Evolutionary conservation across 2,329 filamentous ascomycete species (phyloP).

Genomic region (Rutstroemia sp.): DNA sequence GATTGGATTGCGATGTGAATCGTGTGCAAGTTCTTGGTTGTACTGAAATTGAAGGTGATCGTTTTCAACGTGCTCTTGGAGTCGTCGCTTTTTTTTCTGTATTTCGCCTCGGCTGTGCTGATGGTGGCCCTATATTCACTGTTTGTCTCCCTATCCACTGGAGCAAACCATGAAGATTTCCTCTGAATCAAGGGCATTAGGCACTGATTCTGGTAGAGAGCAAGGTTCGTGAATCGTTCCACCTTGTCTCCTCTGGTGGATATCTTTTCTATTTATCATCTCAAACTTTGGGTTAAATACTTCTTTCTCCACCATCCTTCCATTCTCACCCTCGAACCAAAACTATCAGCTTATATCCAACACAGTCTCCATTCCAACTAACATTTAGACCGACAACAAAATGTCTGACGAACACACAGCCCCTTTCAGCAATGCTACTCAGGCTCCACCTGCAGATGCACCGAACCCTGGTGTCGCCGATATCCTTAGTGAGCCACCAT

Average conservation of each 20-base stretch:
- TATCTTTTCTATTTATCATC: too few relatives aligned
- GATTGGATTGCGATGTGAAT: neutral
- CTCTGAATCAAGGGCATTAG: neutral
- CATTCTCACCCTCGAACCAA: too few relatives aligned
- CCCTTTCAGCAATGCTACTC: neutral
- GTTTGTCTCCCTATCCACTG: neutral
- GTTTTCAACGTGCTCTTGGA: neutral
- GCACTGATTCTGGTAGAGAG: too few relatives aligned
- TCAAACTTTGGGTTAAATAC: too few relatives aligned
- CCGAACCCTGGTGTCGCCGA: neutral
- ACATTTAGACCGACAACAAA: neutral
- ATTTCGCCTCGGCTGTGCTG: too few relatives aligned
- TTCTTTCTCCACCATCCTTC: too few relatives aligned
- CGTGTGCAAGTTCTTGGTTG: too few relatives aligned
- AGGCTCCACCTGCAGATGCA: neutral
- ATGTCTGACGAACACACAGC: neutral
- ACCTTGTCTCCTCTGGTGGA: too few relatives aligned
- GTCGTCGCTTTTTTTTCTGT: too few relatives aligned
- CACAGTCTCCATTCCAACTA: neutral
- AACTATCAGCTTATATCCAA: too few relatives aligned
- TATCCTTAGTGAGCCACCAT: neutral
- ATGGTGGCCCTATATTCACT: neutral
- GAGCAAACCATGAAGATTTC: neutral
- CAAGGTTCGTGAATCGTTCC: too few relatives aligned
- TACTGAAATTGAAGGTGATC: neutral